Conservation (phyloP, 1,139 yeast species). For the Candida pseudoviswanathii region DNA sequence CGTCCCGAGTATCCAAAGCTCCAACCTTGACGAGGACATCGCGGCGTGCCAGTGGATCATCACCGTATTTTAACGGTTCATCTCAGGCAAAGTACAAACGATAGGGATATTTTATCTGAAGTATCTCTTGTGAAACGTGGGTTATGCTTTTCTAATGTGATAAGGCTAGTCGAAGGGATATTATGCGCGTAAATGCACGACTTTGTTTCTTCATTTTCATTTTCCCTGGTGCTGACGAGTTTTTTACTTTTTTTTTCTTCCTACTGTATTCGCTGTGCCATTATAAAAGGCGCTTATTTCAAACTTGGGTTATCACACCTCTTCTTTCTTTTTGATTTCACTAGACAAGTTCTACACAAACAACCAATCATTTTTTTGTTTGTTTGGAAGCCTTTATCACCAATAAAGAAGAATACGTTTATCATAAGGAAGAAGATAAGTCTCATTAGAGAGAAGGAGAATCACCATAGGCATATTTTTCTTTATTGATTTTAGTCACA, state of each 20-base stretch:
- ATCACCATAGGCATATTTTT: neutral
- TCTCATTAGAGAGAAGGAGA: neutral
- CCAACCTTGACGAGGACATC: slow-evolving; percentile 13
- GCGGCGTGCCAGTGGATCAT: slow-evolving; percentile 9
- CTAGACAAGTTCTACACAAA: neutral
- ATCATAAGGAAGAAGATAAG: neutral
- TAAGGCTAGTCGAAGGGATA: too few species aligned
- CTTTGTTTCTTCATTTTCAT: too few species aligned
- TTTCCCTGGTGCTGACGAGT: too few species aligned
- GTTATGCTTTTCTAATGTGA: too few species aligned
- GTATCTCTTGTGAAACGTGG: too few species aligned
- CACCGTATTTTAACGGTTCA: slow-evolving; percentile 13
- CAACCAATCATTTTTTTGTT: neutral
- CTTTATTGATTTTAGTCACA: neutral
- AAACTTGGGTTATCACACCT: too few species aligned
- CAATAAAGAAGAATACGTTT: slow-evolving; percentile 3
- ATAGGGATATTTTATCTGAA: neutral
- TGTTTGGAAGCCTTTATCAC: neutral
- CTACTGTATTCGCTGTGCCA: too few species aligned
- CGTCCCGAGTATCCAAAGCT: slow-evolving; percentile 9
- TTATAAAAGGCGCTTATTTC: too few species aligned
- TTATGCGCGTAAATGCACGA: too few species aligned
- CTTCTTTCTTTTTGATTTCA: neutral
- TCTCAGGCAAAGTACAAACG: neutral
- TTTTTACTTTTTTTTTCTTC: too few species aligned